phyloP scores from a whole-genome alignment of 176 grass and related monocot genomes.

The Melocanna baccifera region DNA sequence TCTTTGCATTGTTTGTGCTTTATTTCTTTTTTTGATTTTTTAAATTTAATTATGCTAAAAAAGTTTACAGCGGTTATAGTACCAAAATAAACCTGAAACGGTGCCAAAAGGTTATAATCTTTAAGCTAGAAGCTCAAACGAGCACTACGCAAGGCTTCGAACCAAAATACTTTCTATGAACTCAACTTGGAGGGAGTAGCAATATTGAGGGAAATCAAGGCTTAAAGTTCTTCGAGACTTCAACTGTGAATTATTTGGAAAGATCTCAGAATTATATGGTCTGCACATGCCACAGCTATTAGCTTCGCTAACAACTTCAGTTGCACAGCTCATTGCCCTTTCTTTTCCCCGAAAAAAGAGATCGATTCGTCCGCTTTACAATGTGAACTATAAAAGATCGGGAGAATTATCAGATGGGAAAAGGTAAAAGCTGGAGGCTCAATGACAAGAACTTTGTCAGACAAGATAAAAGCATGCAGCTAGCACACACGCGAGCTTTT shows the following conservation, averaged over 20 bases:
- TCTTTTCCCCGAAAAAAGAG: not conserved
- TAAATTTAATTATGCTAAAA: too few relatives aligned
- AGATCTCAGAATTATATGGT: not conserved
- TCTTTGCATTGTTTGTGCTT: too few relatives aligned
- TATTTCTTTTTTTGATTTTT: too few relatives aligned
- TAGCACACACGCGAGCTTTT: not conserved
- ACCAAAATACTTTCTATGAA: not conserved
- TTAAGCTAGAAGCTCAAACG: too few relatives aligned
- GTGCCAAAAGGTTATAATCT: too few relatives aligned
- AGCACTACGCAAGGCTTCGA: too few relatives aligned
- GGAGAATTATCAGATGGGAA: constrained; percentile 10
- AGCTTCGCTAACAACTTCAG: not conserved
- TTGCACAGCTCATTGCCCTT: not conserved
- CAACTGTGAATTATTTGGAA: not conserved
- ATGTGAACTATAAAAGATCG: constrained; percentile 11
- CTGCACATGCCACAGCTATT: constrained; percentile 8
- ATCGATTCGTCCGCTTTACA: not conserved
- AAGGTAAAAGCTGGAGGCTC: not conserved
- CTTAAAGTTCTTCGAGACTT: too few relatives aligned
- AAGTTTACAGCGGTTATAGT: too few relatives aligned
- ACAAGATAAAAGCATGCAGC: constrained; percentile 13
- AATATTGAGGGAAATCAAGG: not conserved
- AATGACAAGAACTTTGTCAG: not conserved
- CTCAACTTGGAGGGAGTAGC: not conserved
- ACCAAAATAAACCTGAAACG: too few relatives aligned